These are phyloP conservation scores for Starmera stellimalicola DNA, from an alignment of 1,139 yeast species.

Conservation along the genomic window DNA sequence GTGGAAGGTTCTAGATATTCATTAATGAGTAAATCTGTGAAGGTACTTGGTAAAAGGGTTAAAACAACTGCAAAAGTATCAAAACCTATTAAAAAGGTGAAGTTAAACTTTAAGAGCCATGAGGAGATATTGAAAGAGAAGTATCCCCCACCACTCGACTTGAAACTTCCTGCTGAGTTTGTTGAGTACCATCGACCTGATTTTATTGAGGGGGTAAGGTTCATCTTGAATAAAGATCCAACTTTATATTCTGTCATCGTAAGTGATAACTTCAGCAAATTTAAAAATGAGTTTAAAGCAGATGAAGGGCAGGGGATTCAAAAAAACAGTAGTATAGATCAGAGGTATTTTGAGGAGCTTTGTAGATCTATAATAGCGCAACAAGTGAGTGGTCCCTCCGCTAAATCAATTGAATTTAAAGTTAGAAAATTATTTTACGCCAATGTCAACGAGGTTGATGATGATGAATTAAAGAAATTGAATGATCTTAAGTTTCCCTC, in stretches of 20 bases:
- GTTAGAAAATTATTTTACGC: conserved; percentile 32
- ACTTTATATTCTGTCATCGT: conserved; percentile 26
- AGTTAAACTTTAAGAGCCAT: conserved; percentile 7
- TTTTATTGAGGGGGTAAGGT: conserved; percentile 34
- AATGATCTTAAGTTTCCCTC: conserved; percentile 41
- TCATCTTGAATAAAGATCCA: conserved; percentile 35
- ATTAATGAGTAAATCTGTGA: too few relatives aligned
- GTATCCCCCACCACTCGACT: conserved; percentile 7
- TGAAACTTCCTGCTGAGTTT: conserved; percentile 31
- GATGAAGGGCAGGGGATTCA: too few relatives aligned
- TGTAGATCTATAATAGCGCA: conserved; percentile 56
- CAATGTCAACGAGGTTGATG: too few relatives aligned
- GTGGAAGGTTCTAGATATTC: too few relatives aligned
- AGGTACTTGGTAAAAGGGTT: too few relatives aligned
- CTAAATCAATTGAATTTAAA: conserved; percentile 47
- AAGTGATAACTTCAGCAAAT: too few relatives aligned
- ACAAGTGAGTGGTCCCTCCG: conserved; percentile 83
- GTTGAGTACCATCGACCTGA: conserved; percentile 31
- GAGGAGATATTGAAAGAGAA: conserved; percentile 4
- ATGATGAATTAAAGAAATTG: too few relatives aligned
- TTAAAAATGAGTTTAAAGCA: too few relatives aligned
- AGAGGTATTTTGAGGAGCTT: conserved; percentile 32
- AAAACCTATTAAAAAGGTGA: conserved; percentile 3
- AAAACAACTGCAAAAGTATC: too few relatives aligned
- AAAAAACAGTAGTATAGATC: too few relatives aligned